phyloP scores from a whole-genome alignment of 1,139 yeast species.

The Chernovozyma aurita region DNA sequence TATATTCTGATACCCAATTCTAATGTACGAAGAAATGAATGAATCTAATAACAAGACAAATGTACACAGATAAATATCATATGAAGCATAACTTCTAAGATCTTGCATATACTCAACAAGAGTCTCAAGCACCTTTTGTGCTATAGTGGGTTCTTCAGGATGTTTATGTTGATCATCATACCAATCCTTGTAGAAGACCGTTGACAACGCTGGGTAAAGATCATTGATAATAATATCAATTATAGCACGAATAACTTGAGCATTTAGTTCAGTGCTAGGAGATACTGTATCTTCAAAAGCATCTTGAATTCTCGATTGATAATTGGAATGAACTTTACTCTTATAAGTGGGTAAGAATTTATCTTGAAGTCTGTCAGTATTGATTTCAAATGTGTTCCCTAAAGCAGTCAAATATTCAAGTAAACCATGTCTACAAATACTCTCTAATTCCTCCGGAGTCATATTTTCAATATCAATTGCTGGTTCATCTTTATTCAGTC shows the following conservation, averaged over 20 bases:
- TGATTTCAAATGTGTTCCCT: constrained; percentile 80
- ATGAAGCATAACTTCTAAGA: constrained; percentile 45
- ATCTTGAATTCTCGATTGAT: constrained; percentile 51
- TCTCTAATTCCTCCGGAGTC: constrained; percentile 43
- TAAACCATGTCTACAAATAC: constrained; percentile 70
- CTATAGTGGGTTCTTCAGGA: constrained; percentile 38
- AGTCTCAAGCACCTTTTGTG: constrained; percentile 62
- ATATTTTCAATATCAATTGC: constrained; percentile 35
- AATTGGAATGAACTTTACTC: constrained; percentile 61
- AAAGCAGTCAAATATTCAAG: constrained; percentile 79
- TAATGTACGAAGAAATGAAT: constrained; percentile 41
- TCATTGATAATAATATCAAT: constrained; percentile 72
- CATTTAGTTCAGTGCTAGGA: constrained; percentile 76
- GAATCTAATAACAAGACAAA: constrained; percentile 40
- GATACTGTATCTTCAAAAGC: constrained; percentile 62
- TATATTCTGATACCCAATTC: constrained; percentile 42
- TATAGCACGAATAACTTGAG: constrained; percentile 59
- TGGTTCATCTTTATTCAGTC: constrained; percentile 22
- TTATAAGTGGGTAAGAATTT: constrained; percentile 65
- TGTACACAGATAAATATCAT: constrained; percentile 44
- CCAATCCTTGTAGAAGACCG: constrained; percentile 40
- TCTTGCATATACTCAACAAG: constrained; percentile 73
- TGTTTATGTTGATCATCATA: constrained; percentile 36
- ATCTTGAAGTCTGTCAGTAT: constrained; percentile 77
- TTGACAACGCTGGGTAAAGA: constrained; percentile 40